Evolutionary conservation across 306 rosid species (phyloP), one percentile per base, ranked within the genome.

Genomic region (Canavalia ensiformis): DNA sequence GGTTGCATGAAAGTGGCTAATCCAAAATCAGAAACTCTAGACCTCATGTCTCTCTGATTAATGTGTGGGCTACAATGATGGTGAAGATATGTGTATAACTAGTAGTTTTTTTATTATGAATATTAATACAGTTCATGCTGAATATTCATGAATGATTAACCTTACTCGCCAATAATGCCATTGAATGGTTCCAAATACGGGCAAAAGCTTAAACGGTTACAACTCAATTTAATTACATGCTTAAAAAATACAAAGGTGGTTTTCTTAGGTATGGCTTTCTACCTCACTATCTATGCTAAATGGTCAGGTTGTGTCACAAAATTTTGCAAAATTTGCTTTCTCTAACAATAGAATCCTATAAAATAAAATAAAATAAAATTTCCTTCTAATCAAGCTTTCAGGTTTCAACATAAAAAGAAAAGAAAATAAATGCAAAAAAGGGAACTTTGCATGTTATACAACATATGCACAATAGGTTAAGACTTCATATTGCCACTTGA

Each of bases 211-310:
- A 55, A 65, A 39, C 42, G 6, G 45, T 44, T 56, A 56, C 62
- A 34, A 68, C 42, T 35, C n/a, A 8, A 25, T 47, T 70, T 63
- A 9, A 5, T 4, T 37, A 1, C 72, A 59, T 8, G 66, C 28
- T 5, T 18, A 18, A 18, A 18, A 18, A 18, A 18, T 18, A 87
- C 12, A 95, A 83, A 90, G 29, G 85, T 56, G 92, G 92, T 76
- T 91, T 95, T 74, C 88, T 95, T 10, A 92, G 90, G 99, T 90
- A 86, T 12, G 71, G 2, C 34, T 45, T 67, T 62, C 7, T 35
- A 3, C 7, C 13, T 55, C 59, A 62, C 64, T 51, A 4, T 30
- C 47, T 65, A 55, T 1, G 46, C 11, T 34, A 51, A 25, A 66
- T 52, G 44, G 3, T 33, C 41, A n/a, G 1, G 31, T 46, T 60